phyloP scores from a whole-genome alignment of 108 stramenopile genomes.

The Ochromonas danica region DNA sequence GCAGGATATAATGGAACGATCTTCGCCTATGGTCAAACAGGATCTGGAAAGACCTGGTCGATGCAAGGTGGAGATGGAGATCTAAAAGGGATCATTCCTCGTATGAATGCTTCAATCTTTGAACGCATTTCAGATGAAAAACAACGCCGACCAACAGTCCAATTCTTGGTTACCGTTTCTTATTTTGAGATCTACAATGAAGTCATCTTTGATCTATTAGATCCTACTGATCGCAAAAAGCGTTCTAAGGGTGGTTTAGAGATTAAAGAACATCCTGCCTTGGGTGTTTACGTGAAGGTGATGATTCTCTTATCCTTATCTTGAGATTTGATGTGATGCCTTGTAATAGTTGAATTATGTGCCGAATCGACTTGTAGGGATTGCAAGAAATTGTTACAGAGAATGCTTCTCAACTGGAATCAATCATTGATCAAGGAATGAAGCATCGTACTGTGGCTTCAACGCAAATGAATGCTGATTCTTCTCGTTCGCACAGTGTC shows the following conservation, averaged over 20 bases:
- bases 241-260: conserved; percentile 24
- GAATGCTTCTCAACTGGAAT: background rate
- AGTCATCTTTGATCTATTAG: conserved; percentile 44
- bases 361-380: too few species aligned
- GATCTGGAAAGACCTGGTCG: conserved; percentile 30
- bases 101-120: conserved; percentile 20
- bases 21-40: conserved; percentile 39
- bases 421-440: conserved; percentile 42
- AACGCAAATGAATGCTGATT: conserved; percentile 82
- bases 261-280: conserved; percentile 34
- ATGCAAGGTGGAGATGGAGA: conserved; percentile 34
- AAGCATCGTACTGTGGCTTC: conserved; percentile 43
- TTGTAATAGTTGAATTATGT: too few species aligned
- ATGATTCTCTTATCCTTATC: too few species aligned
- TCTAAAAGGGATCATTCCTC: conserved; percentile 17
- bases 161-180: conserved; percentile 36
- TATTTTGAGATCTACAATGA: conserved; percentile 54
- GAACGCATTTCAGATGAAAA: background rate
- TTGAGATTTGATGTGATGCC: too few species aligned
- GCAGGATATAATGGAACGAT: conserved; percentile 37
- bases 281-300: conserved; percentile 36
- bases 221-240: conserved; percentile 33
- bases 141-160: background rate
- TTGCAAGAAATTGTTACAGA: conserved; percentile 36
- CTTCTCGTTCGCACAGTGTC: conserved; percentile 86